Base-by-base conservation (phyloP, 805 yeast species). In the Myxozyma udenii region DNA sequence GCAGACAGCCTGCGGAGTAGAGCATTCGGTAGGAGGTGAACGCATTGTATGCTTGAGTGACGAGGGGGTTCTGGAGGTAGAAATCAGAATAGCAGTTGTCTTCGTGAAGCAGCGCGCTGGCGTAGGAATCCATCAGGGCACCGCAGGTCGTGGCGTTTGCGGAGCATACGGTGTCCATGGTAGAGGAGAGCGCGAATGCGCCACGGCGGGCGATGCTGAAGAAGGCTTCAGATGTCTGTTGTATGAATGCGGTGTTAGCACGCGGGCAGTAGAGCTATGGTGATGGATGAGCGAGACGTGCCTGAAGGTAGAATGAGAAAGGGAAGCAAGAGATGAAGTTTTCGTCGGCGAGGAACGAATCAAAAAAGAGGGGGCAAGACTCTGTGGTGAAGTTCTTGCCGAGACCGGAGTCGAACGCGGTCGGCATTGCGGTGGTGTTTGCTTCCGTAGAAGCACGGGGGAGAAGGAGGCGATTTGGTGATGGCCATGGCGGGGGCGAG, bases 381-480 rank as follows among this genome's bases (percentile, higher is more conserved):
- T 46, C 19, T 26, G 60, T 43, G 19, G 66, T 51, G 57, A 66
- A 64, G 47, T 60, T 58, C 18, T 40, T 45, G 35, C 69, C 67
- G 25, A 66, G 58, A 12, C 66, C 53, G 30, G 68, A 53, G 51
- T 66, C 69, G 50, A 66, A 66, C 24, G 67, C 64, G 19, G n/a
- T 18, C 12, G 59, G 59, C 12, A 44, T 11, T 16, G 23, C 47
- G 1, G 48, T 46, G 24, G 46, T 12, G 24, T 24, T 16, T 21
- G 47, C 3, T 40, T 35, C 11, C 25, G 43, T n/a, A n/a, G n/a
- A n/a, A n/a, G n/a, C n/a, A n/a, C n/a, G n/a, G n/a, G n/a, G n/a
- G n/a, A n/a, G n/a, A n/a, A n/a, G n/a, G n/a, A n/a, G 39, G 12
- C 39, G 39, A 16, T 5, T 7, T 35, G 16, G 33, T 14, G 11